Evolutionary conservation across 495 filamentous ascomycete genomes (phyloP), one percentile per base, ranked within the genome.

Genomic region (Viridothelium virens): DNA sequence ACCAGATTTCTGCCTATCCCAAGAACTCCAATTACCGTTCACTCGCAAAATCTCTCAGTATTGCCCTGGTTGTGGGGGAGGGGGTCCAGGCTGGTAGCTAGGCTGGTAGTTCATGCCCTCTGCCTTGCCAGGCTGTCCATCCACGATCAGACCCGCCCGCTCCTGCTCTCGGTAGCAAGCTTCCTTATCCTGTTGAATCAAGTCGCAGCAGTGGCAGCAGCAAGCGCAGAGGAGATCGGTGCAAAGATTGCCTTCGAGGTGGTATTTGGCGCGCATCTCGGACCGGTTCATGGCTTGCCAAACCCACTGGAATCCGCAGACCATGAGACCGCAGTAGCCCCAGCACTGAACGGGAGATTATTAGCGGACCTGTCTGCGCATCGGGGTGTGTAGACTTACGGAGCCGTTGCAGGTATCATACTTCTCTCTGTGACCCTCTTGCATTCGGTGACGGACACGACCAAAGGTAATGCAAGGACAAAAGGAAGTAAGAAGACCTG

Each of bases 181-280:
- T 67, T 86, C 84, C 74, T 85, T 84, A 64, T 85, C 81, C 11
- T 81, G 72, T 70, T 85, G 84, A 33, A 82, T 75, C 46, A 84
- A 67, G 11, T 76, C 76, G 76, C 85, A 88, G 67, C 82, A 79
- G 61, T 69, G 56, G 66, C 79, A 83, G 75, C 79, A 86, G 76
- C 72, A 83, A 39, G 76, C 70, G 18, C 74, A 70, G 63, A 80
- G 78, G 72, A 78, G 84, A 70, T 87, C 85, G 44, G 66, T 76
- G 73, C 75, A 76, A 9, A 73, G 76, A 62, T 78, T 79, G 38
- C 85, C 85, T n/a, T 81, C 70, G 74, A 88, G 82, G 65, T 76
- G 70, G 74, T 82, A 84, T 33, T 74, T 76, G 31, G 81, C 69
- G 12, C 85, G 81, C 63, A 86, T 77, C 61, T 83, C 78, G 47